phyloP scores from a whole-genome alignment of 176 grass and related monocot genomes.

The Ensete ventricosum region DNA sequence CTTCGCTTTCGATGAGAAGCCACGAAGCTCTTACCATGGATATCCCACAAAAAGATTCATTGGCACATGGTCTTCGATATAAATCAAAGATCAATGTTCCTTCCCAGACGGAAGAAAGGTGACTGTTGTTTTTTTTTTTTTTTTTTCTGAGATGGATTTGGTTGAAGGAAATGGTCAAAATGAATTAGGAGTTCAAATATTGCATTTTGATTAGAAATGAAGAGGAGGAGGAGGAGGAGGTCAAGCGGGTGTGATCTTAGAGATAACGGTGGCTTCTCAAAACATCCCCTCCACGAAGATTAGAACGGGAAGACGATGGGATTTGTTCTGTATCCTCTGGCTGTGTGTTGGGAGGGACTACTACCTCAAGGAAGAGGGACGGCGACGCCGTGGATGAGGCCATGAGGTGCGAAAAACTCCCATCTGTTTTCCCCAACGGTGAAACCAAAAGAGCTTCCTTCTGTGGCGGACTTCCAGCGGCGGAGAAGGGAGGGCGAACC shows the following conservation, averaged over 20 bases:
- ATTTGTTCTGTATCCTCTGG: not conserved
- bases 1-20: not conserved
- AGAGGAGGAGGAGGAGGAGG: not conserved
- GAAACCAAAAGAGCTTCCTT: not conserved
- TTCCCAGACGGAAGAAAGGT: not conserved
- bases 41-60: not conserved
- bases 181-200: not conserved
- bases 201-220: not conserved
- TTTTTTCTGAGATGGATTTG: not conserved
- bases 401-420: not conserved
- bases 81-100: not conserved
- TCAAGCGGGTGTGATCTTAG: not conserved
- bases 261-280: not conserved
- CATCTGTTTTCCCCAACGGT: not conserved
- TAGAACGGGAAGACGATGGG: not conserved
- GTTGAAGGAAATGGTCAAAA: constrained; percentile 1
- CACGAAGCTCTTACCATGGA: not conserved
- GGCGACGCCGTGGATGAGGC: not conserved
- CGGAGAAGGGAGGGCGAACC: not conserved
- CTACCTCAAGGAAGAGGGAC: not conserved
- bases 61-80: not conserved
- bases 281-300: not conserved
- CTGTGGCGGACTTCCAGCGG: not conserved
- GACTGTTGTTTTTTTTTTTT: not conserved
- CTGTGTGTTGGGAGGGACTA: not conserved